phyloP scores from a whole-genome alignment of 192 early-diverging fungal species.

The Spizellomyces sp. region DNA sequence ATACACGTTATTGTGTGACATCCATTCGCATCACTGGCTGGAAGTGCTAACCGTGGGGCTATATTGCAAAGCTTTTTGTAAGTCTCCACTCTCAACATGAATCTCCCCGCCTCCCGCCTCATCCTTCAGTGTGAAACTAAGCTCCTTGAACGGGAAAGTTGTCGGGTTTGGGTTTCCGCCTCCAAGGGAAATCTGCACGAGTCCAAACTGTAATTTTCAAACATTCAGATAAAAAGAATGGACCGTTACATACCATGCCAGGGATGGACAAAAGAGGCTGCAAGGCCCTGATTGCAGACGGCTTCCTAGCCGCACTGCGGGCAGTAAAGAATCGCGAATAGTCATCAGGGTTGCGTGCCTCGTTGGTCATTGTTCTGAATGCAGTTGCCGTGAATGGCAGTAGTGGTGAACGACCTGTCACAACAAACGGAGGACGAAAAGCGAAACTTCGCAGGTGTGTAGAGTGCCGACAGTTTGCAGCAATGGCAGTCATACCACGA shows the following conservation, averaged over 20 bases:
- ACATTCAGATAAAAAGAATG: neutral
- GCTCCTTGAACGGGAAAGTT: conserved; percentile 52
- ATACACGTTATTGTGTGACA: neutral
- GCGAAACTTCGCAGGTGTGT: too few relatives aligned
- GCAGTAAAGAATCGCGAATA: conserved; percentile 44
- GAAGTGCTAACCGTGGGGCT: conserved; percentile 37
- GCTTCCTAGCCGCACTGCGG: conserved; percentile 39
- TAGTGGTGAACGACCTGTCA: too few relatives aligned
- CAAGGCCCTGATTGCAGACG: conserved; percentile 52
- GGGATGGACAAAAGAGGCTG: conserved; percentile 40
- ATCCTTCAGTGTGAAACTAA: conserved; percentile 43
- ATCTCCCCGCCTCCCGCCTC: conserved; percentile 41
- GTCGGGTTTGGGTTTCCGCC: conserved; percentile 54
- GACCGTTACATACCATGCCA: conserved; percentile 39
- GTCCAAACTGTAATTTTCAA: neutral
- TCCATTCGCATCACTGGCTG: neutral
- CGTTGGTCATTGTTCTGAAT: too few relatives aligned
- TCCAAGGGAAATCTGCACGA: conserved; percentile 40
- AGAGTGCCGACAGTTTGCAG: too few relatives aligned
- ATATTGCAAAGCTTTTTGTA: conserved; percentile 52
- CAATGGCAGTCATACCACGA: too few relatives aligned
- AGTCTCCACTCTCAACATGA: conserved; percentile 32
- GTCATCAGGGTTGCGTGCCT: conserved; percentile 21
- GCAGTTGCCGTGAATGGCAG: too few relatives aligned
- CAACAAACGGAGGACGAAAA: too few relatives aligned